phyloP scores from a whole-genome alignment of 306 rosid species.

The Clitoria ternatea region DNA sequence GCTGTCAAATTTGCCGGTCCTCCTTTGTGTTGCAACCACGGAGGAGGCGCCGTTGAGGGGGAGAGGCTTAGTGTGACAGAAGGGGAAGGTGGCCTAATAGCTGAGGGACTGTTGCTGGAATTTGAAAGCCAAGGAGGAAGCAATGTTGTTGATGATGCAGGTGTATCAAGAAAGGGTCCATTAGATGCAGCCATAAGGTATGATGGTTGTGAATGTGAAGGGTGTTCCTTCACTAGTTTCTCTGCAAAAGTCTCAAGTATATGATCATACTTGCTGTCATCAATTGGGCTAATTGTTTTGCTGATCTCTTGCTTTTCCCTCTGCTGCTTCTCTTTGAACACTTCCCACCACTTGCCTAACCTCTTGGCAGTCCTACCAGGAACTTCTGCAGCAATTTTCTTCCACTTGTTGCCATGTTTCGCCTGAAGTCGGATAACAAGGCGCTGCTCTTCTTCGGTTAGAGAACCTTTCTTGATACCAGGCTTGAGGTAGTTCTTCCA shows the following conservation, averaged over 20 bases:
- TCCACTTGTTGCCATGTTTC: conserved; percentile 67
- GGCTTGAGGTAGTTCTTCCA: conserved; percentile 86
- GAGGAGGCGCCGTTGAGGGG: conserved; percentile 58
- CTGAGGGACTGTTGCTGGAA: conserved; percentile 40
- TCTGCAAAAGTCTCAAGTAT: conserved; percentile 72
- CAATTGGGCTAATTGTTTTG: conserved; percentile 42
- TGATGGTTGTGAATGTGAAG: conserved; percentile 33
- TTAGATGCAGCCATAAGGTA: conserved; percentile 70
- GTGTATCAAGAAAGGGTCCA: conserved; percentile 53
- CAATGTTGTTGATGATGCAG: conserved; percentile 40
- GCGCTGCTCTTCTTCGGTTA: conserved; percentile 57
- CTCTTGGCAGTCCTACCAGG: conserved; percentile 62
- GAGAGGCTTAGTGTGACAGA: conserved; percentile 90
- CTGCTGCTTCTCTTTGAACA: conserved; percentile 77
- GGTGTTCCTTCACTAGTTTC: conserved; percentile 53
- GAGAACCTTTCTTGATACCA: conserved; percentile 64
- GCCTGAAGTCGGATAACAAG: conserved; percentile 59
- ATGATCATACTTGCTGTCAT: conserved; percentile 64
- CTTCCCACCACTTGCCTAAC: conserved; percentile 95
- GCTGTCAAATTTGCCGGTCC: conserved; percentile 45
- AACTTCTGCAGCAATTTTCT: conserved; percentile 65
- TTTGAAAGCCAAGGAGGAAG: conserved; percentile 91
- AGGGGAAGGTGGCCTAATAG: conserved; percentile 61
- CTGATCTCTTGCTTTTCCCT: conserved; percentile 59
- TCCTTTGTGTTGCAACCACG: conserved; percentile 76